These are phyloP conservation scores for Ziziphus jujuba DNA, from an alignment of 306 rosid species.

Conservation along the genomic window DNA sequence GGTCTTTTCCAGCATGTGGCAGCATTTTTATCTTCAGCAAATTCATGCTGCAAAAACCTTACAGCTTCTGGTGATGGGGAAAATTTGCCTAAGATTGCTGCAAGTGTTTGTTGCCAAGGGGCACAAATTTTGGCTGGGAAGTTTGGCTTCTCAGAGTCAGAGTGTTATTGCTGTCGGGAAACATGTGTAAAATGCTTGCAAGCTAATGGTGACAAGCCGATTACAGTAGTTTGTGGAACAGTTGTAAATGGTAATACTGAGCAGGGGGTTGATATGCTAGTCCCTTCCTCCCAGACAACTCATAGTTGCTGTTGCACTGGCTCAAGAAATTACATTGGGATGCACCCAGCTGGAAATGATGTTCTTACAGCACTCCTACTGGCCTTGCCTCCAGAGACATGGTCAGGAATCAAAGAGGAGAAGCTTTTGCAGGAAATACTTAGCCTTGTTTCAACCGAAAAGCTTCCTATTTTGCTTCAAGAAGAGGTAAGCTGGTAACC, in stretches of 20 bases:
- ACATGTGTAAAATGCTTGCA: constrained; percentile 66
- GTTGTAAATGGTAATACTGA: constrained; percentile 59
- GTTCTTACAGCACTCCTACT: constrained; percentile 79
- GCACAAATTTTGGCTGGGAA: constrained; percentile 76
- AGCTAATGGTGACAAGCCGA: constrained; percentile 58
- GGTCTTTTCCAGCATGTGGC: constrained; percentile 70
- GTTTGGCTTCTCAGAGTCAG: constrained; percentile 30
- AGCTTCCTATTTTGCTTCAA: constrained; percentile 80
- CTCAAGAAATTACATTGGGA: constrained; percentile 41
- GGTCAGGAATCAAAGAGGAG: constrained; percentile 68
- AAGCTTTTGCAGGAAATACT: constrained; percentile 56
- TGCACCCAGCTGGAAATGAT: constrained; percentile 77
- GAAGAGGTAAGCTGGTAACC: constrained; percentile 63
- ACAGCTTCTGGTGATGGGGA: constrained; percentile 31
- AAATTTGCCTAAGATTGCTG: constrained; percentile 66
- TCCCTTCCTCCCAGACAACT: constrained; percentile 61
- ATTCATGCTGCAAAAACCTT: constrained; percentile 37
- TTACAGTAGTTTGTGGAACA: constrained; percentile 71
- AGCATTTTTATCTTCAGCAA: constrained; percentile 44
- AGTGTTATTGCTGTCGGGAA: constrained; percentile 61
- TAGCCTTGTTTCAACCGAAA: constrained; percentile 58
- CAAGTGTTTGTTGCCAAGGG: constrained; percentile 86
- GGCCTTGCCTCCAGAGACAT: constrained; percentile 76
- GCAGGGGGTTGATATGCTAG: constrained; percentile 75
- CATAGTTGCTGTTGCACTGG: constrained; percentile 47